phyloP scores from a whole-genome alignment of 176 grass and related monocot species.

The Tillandsia fasciculata region DNA sequence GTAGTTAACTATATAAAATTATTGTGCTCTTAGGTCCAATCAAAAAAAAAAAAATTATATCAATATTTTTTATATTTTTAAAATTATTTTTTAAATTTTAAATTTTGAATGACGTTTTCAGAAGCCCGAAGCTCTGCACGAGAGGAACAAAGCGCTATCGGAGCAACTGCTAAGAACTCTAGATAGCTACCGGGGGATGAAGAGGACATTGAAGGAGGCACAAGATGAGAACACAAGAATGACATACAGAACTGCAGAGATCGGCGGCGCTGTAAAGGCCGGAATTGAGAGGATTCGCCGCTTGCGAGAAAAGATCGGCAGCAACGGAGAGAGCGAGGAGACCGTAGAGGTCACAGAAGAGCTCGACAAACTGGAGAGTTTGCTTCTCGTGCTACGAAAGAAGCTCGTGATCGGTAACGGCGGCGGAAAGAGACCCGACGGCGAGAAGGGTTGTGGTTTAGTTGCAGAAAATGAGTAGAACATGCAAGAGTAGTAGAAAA shows the following conservation, averaged over 20 bases:
- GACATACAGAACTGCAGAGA: background rate
- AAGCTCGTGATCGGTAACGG: conserved; percentile 4
- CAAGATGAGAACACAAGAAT: conserved; percentile 9
- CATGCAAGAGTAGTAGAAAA: no score
- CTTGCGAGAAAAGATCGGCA: background rate
- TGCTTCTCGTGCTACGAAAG: background rate
- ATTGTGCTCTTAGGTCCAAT: no score
- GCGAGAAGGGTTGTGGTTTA: background rate
- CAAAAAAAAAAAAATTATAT: no score
- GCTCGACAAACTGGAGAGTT: conserved; percentile 6
- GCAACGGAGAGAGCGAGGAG: background rate
- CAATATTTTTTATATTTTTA: no score
- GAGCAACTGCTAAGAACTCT: conserved; percentile 19
- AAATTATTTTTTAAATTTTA: no score
- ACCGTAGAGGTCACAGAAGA: conserved; percentile 6
- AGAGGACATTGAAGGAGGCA: conserved; percentile 4
- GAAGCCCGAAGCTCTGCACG: background rate
- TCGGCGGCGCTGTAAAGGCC: background rate
- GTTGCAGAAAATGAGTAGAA: background rate
- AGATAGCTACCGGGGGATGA: conserved; percentile 5
- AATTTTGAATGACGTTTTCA: no score
- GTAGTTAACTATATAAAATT: no score
- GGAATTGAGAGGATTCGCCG: background rate
- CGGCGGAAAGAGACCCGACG: background rate
- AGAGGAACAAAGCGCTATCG: conserved; percentile 20